Evolutionary conservation across 345 rosid genomes (phyloP), one percentile per base, ranked within the genome.

Genomic region (Cochlearia excelsa): DNA sequence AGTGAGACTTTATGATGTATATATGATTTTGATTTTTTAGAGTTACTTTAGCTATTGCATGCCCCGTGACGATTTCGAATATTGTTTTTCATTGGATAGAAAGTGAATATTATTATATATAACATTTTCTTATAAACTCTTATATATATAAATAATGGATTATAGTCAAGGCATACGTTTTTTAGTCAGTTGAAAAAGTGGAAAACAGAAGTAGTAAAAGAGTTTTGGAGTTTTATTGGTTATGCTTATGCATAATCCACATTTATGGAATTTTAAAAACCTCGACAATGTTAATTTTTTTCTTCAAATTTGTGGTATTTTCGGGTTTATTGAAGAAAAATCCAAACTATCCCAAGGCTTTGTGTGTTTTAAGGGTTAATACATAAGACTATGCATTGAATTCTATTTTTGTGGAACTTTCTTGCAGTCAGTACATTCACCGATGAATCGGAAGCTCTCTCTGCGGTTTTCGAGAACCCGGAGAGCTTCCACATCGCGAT

Each of bases 401-500:
- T 52, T 30, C 31, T 55, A 55, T 16, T 28, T 16, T 3, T 28
- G 37, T 68, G 50, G 9, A 68, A 52, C 49, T 46, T 57, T 66
- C 73, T 54, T 73, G 67, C 80, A 93, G 99, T 93, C 78, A 81
- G 79, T 49, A 53, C 74, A 54, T 89, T 82, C 83, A 79, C 67
- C 69, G 75, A 87, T 46, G 94, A 85, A 80, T 62, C 76, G 8
- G 94, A 84, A 69, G 99, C 99, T 30, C 61, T 89, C 30, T 79
- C 79, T 2, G 85, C 90, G 39, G 59, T 93, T 59, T 63, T 74
- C 47, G 67, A 72, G 30, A 76, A 75, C 62, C 81, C 85, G 10
- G 91, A 84, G 71, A 78, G 74, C 78, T 93, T 83, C 73, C 97
- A 93, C 63, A 74, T 82, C 64, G 99, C 99, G 41, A 80, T 93